Evolutionary conservation across 768 basidiomycete genomes (phyloP).

Genomic region (Lyophyllum shimeji): DNA sequence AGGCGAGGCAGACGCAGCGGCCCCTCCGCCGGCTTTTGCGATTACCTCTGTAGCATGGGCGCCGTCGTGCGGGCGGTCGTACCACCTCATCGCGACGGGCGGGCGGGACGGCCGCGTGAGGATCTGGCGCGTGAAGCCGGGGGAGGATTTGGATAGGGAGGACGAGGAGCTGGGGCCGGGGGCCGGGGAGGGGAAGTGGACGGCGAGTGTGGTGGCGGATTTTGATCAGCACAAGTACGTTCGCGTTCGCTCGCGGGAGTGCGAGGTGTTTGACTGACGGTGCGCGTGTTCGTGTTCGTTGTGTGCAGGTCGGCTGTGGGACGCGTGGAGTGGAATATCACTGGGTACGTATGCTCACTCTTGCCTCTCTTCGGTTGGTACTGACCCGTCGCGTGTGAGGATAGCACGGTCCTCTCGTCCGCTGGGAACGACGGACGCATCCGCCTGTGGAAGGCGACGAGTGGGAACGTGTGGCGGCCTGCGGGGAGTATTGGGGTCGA

Average conservation of each 20-base stretch:
- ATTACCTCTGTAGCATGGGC: conserved; percentile 92
- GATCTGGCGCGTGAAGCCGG: conserved; percentile 84
- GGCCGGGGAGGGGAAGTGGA: conserved; percentile 72
- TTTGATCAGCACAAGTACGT: conserved; percentile 81
- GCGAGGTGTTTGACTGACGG: too few species aligned
- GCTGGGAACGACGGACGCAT: conserved; percentile 83
- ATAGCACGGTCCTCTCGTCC: conserved; percentile 78
- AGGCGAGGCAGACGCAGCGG: conserved; percentile 28
- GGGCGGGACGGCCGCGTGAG: conserved; percentile 84
- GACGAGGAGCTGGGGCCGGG: too few species aligned
- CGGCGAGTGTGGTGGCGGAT: conserved; percentile 74
- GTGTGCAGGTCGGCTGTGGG: conserved; percentile 64
- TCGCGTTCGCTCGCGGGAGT: too few species aligned
- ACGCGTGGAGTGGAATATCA: conserved; percentile 93
- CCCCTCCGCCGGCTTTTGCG: conserved; percentile 48
- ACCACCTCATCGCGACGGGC: conserved; percentile 93
- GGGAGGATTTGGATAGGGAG: conserved; percentile 40
- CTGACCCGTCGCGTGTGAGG: background rate
- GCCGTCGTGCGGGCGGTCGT: conserved; percentile 89
- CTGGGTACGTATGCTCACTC: conserved; percentile 50
- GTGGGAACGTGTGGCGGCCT: conserved; percentile 81
- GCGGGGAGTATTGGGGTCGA: conserved; percentile 84
- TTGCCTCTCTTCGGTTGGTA: background rate
- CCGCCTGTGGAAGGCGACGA: conserved; percentile 81
- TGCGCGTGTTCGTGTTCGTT: too few species aligned